These are phyloP conservation scores for Beverwykella pulmonaria DNA, from an alignment of 495 filamentous ascomycete species.

Conservation along the genomic window DNA sequence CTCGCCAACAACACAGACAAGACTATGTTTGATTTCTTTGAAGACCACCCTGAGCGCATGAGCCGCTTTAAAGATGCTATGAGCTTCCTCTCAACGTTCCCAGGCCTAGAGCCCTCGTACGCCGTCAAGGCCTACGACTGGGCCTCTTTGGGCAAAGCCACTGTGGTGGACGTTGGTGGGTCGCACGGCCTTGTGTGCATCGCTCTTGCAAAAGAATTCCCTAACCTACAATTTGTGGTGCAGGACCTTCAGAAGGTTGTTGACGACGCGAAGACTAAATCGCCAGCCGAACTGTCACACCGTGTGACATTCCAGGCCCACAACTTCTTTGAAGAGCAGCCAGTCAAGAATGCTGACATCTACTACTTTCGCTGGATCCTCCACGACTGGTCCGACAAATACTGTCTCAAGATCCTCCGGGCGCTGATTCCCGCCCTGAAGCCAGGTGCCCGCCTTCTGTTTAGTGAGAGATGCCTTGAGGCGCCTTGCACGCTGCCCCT, in stretches of 20 bases:
- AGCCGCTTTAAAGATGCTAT: slow-evolving; percentile 13
- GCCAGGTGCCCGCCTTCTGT: slow-evolving; percentile 10
- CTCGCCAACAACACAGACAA: slow-evolving; percentile 11
- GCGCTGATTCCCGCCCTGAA: slow-evolving; percentile 25
- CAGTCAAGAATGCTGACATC: slow-evolving; percentile 26
- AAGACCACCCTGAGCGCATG: slow-evolving; percentile 15
- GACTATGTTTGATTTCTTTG: slow-evolving; percentile 12
- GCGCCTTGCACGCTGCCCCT: slow-evolving; percentile 10
- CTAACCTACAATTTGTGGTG: slow-evolving; percentile 26
- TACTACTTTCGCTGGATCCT: slow-evolving; percentile 31
- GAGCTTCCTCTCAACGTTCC: slow-evolving; percentile 13
- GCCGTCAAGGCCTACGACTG: slow-evolving; percentile 14
- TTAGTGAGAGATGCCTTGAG: slow-evolving; percentile 13
- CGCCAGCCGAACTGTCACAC: slow-evolving; percentile 14
- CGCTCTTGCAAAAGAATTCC: slow-evolving; percentile 18
- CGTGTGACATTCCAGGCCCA: slow-evolving; percentile 24
- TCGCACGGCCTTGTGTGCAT: slow-evolving; percentile 20
- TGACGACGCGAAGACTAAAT: slow-evolving; percentile 33
- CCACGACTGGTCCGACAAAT: slow-evolving; percentile 35
- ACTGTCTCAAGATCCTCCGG: slow-evolving; percentile 24
- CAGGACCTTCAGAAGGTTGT: slow-evolving; percentile 35
- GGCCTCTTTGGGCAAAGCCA: slow-evolving; percentile 6
- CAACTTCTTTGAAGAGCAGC: slow-evolving; percentile 33
- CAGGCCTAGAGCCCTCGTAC: slow-evolving; percentile 10
- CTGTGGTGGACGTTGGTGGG: slow-evolving; percentile 29